These are phyloP conservation scores for Syzygium grande DNA, from an alignment of 345 rosid species.

Conservation along the genomic window DNA sequence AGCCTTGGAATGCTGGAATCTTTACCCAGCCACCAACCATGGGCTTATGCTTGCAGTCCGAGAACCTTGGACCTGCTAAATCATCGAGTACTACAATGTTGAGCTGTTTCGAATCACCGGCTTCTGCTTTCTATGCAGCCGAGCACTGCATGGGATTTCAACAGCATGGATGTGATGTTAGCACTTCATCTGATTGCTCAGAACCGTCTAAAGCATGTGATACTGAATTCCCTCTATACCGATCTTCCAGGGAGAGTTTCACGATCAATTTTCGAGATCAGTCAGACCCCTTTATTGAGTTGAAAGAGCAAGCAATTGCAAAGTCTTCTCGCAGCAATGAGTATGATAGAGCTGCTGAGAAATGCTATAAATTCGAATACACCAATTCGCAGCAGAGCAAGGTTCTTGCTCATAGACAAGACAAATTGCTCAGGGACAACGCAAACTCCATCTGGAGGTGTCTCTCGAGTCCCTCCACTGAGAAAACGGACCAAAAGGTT, in stretches of 20 bases:
- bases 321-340: not conserved
- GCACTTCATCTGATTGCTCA: not conserved
- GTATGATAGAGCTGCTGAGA: conserved; percentile 1
- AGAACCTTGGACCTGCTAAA: conserved; percentile 9
- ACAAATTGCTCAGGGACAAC: not conserved
- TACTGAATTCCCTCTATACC: conserved; percentile 13
- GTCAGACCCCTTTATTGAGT: not conserved
- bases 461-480: not conserved
- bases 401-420: not conserved
- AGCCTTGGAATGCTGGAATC: conserved; percentile 3
- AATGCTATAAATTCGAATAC: conserved; percentile 1
- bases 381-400: conserved; percentile 6
- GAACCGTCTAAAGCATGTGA: conserved; percentile 11
- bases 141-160: conserved; percentile 47
- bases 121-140: conserved; percentile 44
- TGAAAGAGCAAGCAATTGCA: not conserved
- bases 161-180: conserved; percentile 12
- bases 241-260: not conserved
- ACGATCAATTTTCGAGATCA: not conserved
- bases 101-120: conserved; percentile 37
- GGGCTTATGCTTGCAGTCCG: not conserved
- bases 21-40: not conserved
- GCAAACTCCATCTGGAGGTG: not conserved
- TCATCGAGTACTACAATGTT: conserved; percentile 23
- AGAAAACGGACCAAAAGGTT: not conserved